Evolutionary conservation across 1,139 yeast species (phyloP).

Genomic region (Saccharomyces hybrid): DNA sequence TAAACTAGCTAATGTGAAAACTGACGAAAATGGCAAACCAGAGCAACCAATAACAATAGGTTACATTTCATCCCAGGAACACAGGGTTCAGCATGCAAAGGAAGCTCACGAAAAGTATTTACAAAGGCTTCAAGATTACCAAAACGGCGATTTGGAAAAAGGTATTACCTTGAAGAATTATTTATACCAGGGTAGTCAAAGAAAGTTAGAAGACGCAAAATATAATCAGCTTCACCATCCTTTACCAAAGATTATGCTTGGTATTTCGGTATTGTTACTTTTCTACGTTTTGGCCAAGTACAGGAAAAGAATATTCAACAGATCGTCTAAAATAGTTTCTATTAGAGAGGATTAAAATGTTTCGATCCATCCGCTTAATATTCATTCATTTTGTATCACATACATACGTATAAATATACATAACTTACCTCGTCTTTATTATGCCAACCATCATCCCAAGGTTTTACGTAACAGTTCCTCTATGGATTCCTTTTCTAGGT

Average conservation of each 20-base stretch:
- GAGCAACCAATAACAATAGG: conserved; percentile 39
- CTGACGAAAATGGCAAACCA: conserved; percentile 35
- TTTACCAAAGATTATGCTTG: conserved; percentile 10
- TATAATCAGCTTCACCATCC: conserved; percentile 17
- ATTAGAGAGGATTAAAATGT: neutral
- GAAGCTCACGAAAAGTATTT: conserved; percentile 17
- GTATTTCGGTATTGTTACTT: conserved; percentile 6
- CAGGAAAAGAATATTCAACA: conserved; percentile 14
- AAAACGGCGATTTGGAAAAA: conserved; percentile 17
- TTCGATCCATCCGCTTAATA: neutral
- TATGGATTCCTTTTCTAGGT: conserved; percentile 35
- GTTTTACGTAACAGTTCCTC: conserved; percentile 13
- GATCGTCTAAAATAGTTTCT: neutral
- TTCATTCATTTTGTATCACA: neutral
- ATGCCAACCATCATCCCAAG: neutral
- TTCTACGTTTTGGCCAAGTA: conserved; percentile 11
- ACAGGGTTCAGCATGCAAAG: conserved; percentile 15
- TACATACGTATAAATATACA: neutral
- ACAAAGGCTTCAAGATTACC: conserved; percentile 16
- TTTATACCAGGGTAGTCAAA: conserved; percentile 7
- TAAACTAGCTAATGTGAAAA: conserved; percentile 43
- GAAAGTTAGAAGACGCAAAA: conserved; percentile 11
- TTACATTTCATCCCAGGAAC: conserved; percentile 17
- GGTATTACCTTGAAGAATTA: conserved; percentile 19
- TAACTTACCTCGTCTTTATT: neutral